Evolutionary conservation across 257 asterid species (phyloP).

Genomic region (Parsonsia alboflavescens): DNA sequence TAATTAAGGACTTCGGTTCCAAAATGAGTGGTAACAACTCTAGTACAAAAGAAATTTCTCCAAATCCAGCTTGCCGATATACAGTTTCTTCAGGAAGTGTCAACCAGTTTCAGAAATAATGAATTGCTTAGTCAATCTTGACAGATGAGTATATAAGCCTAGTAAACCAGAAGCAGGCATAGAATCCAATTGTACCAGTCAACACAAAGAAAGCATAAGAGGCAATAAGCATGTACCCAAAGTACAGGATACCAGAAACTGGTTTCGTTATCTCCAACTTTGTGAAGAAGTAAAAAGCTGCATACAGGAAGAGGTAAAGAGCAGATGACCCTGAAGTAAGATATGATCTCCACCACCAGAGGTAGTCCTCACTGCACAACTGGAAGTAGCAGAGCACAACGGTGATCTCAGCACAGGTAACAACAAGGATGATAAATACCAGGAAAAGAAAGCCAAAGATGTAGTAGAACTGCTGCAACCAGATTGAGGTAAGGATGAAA

Average conservation of each 20-base stretch:
- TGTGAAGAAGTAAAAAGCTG: constrained; percentile 82
- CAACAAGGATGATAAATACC: constrained; percentile 65
- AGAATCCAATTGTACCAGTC: constrained; percentile 86
- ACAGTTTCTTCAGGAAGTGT: constrained; percentile 13
- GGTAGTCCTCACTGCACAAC: constrained; percentile 89
- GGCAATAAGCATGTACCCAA: constrained; percentile 86
- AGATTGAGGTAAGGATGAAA: constrained; percentile 85
- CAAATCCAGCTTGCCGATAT: background rate
- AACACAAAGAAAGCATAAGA: constrained; percentile 79
- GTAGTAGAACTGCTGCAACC: constrained; percentile 91
- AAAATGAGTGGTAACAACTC: constrained; percentile 2
- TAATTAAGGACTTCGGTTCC: constrained; percentile 4
- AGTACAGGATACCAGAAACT: constrained; percentile 69
- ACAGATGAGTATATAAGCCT: constrained; percentile 89
- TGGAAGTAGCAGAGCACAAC: constrained; percentile 91
- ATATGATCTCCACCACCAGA: constrained; percentile 97
- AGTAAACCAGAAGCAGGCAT: constrained; percentile 86
- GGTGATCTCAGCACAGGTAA: constrained; percentile 88
- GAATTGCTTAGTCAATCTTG: constrained; percentile 55
- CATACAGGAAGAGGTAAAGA: constrained; percentile 70
- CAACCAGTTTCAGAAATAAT: background rate
- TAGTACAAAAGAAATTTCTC: background rate
- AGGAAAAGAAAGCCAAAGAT: constrained; percentile 82
- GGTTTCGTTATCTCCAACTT: constrained; percentile 82
- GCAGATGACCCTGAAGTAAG: constrained; percentile 83